Evolutionary conservation across 2,329 filamentous ascomycete species (phyloP), one percentile per base, ranked within the genome.

Genomic region (Trichophyton benhamiae): DNA sequence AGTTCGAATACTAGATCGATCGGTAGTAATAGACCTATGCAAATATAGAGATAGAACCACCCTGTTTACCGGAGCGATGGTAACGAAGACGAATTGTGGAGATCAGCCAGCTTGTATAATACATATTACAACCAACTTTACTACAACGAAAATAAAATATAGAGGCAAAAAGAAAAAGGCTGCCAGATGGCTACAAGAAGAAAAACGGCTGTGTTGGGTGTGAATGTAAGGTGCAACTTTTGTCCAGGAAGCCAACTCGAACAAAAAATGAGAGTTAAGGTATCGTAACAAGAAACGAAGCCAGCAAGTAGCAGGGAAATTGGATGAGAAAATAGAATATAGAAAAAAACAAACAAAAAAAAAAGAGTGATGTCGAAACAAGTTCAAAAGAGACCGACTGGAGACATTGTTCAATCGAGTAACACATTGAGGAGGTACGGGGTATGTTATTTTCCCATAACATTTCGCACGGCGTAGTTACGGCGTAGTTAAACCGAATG

Each of bases 191-290:
- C n/a, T 30, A n/a, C 13, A 53, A 30, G 49, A n/a, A 25, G 11
- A 53, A n/a, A 53, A 53, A 30, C 6, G 22, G 49, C 11, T 33
- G 49, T 53, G 20, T 33, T 17, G 33, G 33, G 27, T 30, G 27
- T 38, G 33, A 38, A 38, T 9, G 22, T 30, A 22, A 25, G 25
- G 13, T 53, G 20, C 22, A 30, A 53, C 3, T 30, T 53, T 53
- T 53, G 49, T 53, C 49, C 49, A 53, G 49, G 49, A 53, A 53
- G 22, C 49, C 49, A 53, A 53, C 25, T 25, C 22, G 22, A 53
- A 53, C 22, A 53, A 53, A 53, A 33, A 30, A 30, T 7, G 9
- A 38, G 13, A 38, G 9, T 13, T 27, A 22, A 53, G n/a, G 49
- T 53, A 53, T 53, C 22, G 30, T 53, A 25, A 33, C 49, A 53